Conservation (phyloP, 1,284 basidiomycete species). For the Fistulinella staudtii region DNA sequence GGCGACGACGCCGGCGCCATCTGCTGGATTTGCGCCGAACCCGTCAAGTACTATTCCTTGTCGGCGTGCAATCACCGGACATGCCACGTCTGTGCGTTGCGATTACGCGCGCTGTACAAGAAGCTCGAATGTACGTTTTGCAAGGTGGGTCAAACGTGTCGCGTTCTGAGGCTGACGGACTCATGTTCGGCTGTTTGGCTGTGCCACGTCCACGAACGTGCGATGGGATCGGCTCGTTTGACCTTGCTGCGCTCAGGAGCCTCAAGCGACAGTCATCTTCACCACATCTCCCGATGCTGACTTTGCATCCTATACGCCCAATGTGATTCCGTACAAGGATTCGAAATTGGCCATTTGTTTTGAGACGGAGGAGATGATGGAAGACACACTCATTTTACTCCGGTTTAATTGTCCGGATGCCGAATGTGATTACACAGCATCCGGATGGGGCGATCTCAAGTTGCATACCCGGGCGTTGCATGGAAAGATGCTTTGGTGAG, state of each 20-base stretch:
- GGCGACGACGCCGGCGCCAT: conserved; percentile 27
- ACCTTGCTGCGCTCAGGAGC: conserved; percentile 67
- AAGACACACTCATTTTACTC: conserved; percentile 88
- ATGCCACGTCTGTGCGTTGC: conserved; percentile 89
- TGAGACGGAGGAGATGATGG: conserved; percentile 92
- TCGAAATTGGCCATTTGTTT: conserved; percentile 79
- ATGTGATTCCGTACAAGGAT: conserved; percentile 66
- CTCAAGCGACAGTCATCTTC: conserved; percentile 80
- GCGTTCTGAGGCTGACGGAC: background rate
- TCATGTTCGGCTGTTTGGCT: no score
- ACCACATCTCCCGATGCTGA: conserved; percentile 64
- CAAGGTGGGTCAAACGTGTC: conserved; percentile 62
- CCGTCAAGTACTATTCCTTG: conserved; percentile 85
- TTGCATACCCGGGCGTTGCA: conserved; percentile 76
- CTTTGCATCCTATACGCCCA: conserved; percentile 61
- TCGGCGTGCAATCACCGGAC: conserved; percentile 91
- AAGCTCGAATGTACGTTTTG: conserved; percentile 93
- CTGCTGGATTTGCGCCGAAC: conserved; percentile 97
- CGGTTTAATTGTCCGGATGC: conserved; percentile 84
- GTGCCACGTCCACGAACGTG: no score
- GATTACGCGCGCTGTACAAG: conserved; percentile 93
- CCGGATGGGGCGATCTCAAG: conserved; percentile 88
- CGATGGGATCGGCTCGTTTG: no score
- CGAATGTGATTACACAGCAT: conserved; percentile 79
- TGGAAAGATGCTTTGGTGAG: conserved; percentile 78